phyloP scores from a whole-genome alignment of 192 early-diverging fungal genomes.

The Piromyces sp. region DNA sequence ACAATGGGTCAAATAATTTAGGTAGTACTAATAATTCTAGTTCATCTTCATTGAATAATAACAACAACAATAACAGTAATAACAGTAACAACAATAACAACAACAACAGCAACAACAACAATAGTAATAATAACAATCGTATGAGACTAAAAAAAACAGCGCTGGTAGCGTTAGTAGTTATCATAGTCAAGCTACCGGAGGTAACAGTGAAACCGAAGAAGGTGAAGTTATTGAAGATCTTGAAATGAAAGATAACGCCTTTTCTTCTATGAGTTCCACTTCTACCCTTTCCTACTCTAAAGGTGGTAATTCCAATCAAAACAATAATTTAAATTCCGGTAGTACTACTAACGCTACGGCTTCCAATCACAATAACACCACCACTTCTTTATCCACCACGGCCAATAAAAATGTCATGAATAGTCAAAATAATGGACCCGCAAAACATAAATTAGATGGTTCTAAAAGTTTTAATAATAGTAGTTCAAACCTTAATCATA shows the following conservation, averaged over 20 bases:
- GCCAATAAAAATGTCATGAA: not conserved
- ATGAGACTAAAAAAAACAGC: not conserved
- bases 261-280: not conserved
- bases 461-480: too few species aligned
- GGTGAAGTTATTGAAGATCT: not conserved
- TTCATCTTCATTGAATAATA: not conserved
- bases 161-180: not conserved
- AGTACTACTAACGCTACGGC: not conserved
- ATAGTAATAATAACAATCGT: not conserved
- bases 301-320: not conserved
- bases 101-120: not conserved
- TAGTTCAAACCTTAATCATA: too few species aligned
- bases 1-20: not conserved
- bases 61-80: not conserved
- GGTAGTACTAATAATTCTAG: not conserved
- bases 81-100: not conserved
- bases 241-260: not conserved
- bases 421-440: not conserved
- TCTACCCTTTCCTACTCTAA: too few species aligned
- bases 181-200: not conserved
- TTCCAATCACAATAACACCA: not conserved
- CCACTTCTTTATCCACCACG: too few species aligned
- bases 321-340: not conserved
- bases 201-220: not conserved
- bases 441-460: not conserved